A percentile compares a stretch with the other conserved stretches of the same genome.
Conservation (phyloP, 208 protist genomes). For the Herpetomonas samuelpessoai region DNA sequence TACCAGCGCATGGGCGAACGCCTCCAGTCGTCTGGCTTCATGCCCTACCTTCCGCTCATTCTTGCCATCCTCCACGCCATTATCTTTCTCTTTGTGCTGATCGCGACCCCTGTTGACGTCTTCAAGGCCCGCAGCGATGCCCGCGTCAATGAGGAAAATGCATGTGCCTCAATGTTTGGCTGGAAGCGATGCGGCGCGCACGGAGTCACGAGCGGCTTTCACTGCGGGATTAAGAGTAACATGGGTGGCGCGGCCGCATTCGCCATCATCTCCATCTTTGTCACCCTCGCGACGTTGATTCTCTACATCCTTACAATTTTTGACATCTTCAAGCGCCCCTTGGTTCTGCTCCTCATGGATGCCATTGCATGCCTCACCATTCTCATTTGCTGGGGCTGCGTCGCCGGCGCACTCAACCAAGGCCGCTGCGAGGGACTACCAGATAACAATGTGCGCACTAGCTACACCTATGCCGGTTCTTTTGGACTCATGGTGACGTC, state of each 20-base stretch:
- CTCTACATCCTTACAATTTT: constrained; percentile 19
- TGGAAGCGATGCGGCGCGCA: constrained; percentile 29
- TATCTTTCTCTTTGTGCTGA: constrained; percentile 26
- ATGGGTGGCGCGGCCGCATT: constrained; percentile 43
- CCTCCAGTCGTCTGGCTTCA: constrained; percentile 11
- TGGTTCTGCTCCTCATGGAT: constrained; percentile 24
- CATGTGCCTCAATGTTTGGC: constrained; percentile 36
- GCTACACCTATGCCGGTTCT: constrained; percentile 23
- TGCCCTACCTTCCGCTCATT: constrained; percentile 17
- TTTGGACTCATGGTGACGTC: constrained; percentile 42
- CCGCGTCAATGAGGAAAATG: background rate
- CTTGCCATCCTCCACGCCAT: constrained; percentile 21
- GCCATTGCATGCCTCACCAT: constrained; percentile 30
- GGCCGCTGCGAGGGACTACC: constrained; percentile 23
- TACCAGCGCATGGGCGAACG: constrained; percentile 17
- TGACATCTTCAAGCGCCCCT: constrained; percentile 18
- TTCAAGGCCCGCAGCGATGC: constrained; percentile 18
- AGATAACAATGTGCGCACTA: constrained; percentile 14
- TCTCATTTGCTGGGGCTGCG: constrained; percentile 32
- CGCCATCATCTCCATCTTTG: constrained; percentile 41
- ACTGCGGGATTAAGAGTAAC: constrained; percentile 26
- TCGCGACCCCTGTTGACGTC: constrained; percentile 35
- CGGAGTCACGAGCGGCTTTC: constrained; percentile 12
- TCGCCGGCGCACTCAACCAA: constrained; percentile 28
- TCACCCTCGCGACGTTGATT: constrained; percentile 25